phyloP scores from a whole-genome alignment of 2,329 filamentous ascomycete species.

The Hypoxylon rubiginosum region DNA sequence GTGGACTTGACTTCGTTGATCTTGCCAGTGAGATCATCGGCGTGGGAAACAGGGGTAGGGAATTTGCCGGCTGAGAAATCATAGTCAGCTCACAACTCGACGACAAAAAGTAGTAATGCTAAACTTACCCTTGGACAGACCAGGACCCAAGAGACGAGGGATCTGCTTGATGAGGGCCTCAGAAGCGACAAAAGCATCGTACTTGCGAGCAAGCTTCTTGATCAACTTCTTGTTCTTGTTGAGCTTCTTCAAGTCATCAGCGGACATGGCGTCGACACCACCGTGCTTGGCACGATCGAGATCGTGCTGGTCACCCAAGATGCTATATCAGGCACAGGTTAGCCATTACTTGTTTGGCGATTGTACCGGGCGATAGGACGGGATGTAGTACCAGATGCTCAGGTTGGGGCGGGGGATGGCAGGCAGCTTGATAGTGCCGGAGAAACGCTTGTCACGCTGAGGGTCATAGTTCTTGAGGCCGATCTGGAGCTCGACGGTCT shows the following conservation, averaged over 20 bases:
- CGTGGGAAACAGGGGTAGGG: conserved; percentile 97
- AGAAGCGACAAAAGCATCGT: conserved; percentile 98
- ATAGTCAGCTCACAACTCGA: conserved; percentile 12
- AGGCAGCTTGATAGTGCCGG: conserved; percentile 96
- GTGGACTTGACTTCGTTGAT: conserved; percentile 99
- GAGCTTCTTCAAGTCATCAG: conserved; percentile 99
- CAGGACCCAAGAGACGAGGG: conserved; percentile 97
- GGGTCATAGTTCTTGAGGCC: conserved; percentile 99
- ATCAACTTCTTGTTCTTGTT: conserved; percentile 99
- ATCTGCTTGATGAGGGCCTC: conserved; percentile 99
- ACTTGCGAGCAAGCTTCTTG: conserved; percentile 99
- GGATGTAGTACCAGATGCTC: conserved; percentile 45
- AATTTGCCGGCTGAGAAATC: conserved; percentile 89
- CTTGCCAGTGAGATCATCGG: conserved; percentile 93
- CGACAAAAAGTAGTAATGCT: neutral
- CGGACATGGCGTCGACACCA: conserved; percentile 97
- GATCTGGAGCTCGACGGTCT: conserved; percentile 90
- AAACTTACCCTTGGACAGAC: conserved; percentile 90
- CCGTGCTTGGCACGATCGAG: conserved; percentile 99
- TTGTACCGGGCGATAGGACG: neutral
- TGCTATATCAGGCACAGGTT: conserved; percentile 53
- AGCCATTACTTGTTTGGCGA: conserved; percentile 4
- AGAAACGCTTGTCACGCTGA: conserved; percentile 99
- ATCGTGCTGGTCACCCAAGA: conserved; percentile 87
- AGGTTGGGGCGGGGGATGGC: conserved; percentile 84